phyloP scores from a whole-genome alignment of 164 flowering plant genomes.

The Nelumbo lutea region DNA sequence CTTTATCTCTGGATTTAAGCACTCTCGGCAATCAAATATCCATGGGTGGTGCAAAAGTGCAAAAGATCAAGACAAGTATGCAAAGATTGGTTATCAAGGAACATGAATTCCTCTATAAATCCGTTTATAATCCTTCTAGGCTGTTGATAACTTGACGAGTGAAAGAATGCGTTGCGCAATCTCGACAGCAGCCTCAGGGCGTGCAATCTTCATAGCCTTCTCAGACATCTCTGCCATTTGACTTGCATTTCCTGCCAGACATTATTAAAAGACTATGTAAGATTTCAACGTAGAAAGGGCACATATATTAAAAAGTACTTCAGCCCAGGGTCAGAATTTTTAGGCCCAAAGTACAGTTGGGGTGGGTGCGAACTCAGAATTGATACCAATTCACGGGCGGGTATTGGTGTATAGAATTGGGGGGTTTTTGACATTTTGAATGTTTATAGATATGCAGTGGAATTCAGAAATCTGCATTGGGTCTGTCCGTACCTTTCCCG shows the following conservation, averaged over 20 bases:
- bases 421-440: neutral
- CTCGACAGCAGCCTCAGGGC: constrained; percentile 56
- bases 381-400: too few relatives aligned
- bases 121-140: constrained; percentile 6
- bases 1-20: too few relatives aligned
- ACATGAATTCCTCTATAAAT: constrained; percentile 1
- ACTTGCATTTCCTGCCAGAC: constrained; percentile 44
- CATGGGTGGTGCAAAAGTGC: neutral
- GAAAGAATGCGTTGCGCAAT: constrained; percentile 54
- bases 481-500: too few relatives aligned
- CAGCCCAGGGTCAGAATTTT: neutral
- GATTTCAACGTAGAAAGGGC: too few relatives aligned
- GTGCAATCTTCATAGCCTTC: constrained; percentile 56
- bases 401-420: too few relatives aligned
- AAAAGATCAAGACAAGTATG: neutral
- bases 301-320: neutral
- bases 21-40: too few relatives aligned
- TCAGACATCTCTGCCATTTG: constrained; percentile 51
- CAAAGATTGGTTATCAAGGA: neutral
- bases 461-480: too few relatives aligned
- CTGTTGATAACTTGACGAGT: constrained; percentile 26
- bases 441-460: too few relatives aligned
- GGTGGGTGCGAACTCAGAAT: too few relatives aligned
- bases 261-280: neutral
- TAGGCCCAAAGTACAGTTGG: too few relatives aligned